A percentile compares a stretch with the other conserved stretches of the same genome.
Conservation (phyloP, 768 basidiomycete genomes). For the Tylopilus subfusipes region DNA sequence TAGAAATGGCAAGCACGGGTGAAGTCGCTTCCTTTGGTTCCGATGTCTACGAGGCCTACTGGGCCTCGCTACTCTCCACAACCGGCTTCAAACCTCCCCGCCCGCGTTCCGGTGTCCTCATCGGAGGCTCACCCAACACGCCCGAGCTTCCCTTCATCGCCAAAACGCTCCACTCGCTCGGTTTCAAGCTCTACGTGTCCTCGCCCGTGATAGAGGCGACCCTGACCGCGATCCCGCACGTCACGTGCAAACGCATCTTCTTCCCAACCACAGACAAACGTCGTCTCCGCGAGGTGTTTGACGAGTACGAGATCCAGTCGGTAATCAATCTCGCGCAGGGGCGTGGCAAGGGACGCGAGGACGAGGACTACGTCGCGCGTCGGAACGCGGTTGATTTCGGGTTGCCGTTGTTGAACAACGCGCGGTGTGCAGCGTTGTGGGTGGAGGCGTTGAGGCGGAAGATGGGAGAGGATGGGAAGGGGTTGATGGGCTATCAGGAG, state of each 20-base stretch:
- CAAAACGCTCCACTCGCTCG: constrained; percentile 73
- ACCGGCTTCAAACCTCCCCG: constrained; percentile 94
- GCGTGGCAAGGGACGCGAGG: constrained; percentile 70
- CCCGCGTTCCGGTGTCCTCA: constrained; percentile 79
- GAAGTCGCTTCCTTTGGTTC: constrained; percentile 96
- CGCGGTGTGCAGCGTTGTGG: constrained; percentile 83
- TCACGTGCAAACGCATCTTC: constrained; percentile 83
- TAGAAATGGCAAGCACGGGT: constrained; percentile 98
- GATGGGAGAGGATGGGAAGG: constrained; percentile 63
- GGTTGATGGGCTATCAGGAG: constrained; percentile 74
- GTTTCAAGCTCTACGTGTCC: constrained; percentile 95
- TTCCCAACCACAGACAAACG: constrained; percentile 98
- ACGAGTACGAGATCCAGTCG: constrained; percentile 90
- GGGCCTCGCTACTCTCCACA: constrained; percentile 90
- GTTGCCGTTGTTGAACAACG: constrained; percentile 85
- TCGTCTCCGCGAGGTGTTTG: constrained; percentile 88
- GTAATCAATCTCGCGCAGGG: constrained; percentile 90
- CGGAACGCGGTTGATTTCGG: constrained; percentile 98
- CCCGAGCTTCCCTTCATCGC: constrained; percentile 87
- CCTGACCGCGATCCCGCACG: constrained; percentile 74
- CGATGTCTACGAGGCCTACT: constrained; percentile 93
- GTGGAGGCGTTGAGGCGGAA: constrained; percentile 86
- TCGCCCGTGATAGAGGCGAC: constrained; percentile 74
- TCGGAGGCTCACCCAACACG: constrained; percentile 86
- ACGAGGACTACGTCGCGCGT: constrained; percentile 96